These are phyloP conservation scores for Cryptococcus sp. DNA, from an alignment of 1,284 basidiomycete species.

Conservation along the genomic window DNA sequence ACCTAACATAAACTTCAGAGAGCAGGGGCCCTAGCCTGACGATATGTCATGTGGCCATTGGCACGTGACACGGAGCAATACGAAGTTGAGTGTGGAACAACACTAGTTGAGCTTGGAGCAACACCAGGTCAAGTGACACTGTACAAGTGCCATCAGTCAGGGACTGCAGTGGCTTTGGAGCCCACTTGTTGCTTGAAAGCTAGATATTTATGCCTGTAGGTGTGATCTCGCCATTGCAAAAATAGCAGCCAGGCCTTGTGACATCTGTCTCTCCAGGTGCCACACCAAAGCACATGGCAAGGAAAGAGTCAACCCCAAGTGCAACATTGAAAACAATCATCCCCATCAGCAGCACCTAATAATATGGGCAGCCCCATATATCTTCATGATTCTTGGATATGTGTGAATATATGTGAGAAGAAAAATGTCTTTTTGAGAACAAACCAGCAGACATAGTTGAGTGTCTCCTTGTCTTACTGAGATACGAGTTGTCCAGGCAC, in stretches of 20 bases:
- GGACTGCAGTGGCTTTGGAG: too few species aligned
- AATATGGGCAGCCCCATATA: conserved; percentile 96
- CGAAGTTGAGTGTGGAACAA: too few species aligned
- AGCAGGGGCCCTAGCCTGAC: too few species aligned
- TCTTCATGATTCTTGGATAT: too few species aligned
- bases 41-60: too few species aligned
- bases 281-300: conserved; percentile 93
- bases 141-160: too few species aligned
- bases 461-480: conserved; percentile 51
- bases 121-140: too few species aligned
- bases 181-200: too few species aligned
- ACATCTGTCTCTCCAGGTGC: not conserved
- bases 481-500: conserved; percentile 95
- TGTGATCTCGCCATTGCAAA: conserved; percentile 96
- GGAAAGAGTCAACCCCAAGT: conserved; percentile 90
- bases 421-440: conserved; percentile 84
- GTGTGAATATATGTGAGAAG: conserved; percentile 97
- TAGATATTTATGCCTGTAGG: conserved; percentile 51
- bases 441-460: conserved; percentile 68
- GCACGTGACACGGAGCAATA: too few species aligned
- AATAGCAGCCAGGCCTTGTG: conserved; percentile 80
- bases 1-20: too few species aligned
- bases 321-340: conserved; percentile 97
- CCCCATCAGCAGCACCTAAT: conserved; percentile 70
- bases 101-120: too few species aligned